These are phyloP conservation scores for Sextonia rubra DNA, from an alignment of 164 flowering plant genomes.

Conservation along the genomic window DNA sequence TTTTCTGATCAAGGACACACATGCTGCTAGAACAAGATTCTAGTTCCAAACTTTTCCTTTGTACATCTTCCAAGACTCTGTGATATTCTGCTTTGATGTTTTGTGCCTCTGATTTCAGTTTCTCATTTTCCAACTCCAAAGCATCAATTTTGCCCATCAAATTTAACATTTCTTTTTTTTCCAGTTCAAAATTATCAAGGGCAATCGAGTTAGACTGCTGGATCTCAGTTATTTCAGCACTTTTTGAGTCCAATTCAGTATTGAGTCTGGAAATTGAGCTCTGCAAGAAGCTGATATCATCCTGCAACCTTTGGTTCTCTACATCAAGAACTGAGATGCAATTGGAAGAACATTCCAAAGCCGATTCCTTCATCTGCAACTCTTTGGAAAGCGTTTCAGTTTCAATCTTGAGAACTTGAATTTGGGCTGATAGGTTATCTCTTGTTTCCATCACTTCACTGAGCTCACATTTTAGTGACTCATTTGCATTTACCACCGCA, in stretches of 20 bases:
- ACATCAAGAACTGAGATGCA: conserved; percentile 26
- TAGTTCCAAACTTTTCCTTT: conserved; percentile 33
- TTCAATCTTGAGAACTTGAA: conserved; percentile 32
- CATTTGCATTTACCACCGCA: conserved; percentile 13
- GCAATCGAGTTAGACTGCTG: conserved; percentile 2
- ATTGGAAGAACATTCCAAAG: conserved; percentile 28
- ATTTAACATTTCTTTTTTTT: background rate
- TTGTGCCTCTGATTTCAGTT: conserved; percentile 29
- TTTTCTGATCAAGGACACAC: conserved; percentile 26
- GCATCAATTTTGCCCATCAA: conserved; percentile 15
- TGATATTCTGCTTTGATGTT: conserved; percentile 33
- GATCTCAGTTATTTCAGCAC: conserved; percentile 24
- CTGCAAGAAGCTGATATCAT: conserved; percentile 26
- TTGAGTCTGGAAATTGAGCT: conserved; percentile 24
- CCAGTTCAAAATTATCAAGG: conserved; percentile 1
- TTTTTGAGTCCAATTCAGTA: conserved; percentile 34
- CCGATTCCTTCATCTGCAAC: conserved; percentile 32
- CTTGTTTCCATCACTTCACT: conserved; percentile 27
- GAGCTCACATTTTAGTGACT: conserved; percentile 33
- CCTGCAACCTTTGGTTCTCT: conserved; percentile 29
- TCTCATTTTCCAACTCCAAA: conserved; percentile 36
- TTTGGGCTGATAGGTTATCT: conserved; percentile 22
- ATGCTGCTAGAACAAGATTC: conserved; percentile 28
- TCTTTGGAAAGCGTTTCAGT: conserved; percentile 24
- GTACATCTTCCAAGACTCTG: conserved; percentile 36